Conservation (phyloP, 2,329 filamentous ascomycete species). For the Coniochaeta hoffmannii region DNA sequence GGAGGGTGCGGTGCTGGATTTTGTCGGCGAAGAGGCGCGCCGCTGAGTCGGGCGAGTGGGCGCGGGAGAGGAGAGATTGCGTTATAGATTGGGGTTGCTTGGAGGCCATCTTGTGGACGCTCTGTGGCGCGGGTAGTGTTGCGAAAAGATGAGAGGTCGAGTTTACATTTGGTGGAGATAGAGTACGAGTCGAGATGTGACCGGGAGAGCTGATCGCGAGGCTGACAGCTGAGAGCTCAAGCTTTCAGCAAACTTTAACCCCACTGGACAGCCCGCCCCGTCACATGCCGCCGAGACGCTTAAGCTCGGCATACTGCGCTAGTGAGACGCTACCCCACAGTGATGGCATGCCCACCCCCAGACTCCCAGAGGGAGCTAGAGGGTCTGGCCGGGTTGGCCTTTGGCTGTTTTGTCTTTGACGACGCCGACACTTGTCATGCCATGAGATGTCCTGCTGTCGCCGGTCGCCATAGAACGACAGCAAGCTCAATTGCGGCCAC, state of each 20-base stretch:
- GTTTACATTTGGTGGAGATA: neutral
- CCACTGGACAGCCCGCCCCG: neutral
- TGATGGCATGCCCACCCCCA: neutral
- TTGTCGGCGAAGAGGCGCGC: slow-evolving; percentile 72
- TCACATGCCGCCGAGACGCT: slow-evolving; percentile 1
- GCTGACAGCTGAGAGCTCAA: neutral
- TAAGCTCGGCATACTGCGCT: neutral
- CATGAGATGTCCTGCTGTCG: neutral
- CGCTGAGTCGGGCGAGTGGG: slow-evolving; percentile 68
- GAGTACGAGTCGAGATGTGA: neutral
- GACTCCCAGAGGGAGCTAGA: neutral
- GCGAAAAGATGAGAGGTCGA: neutral
- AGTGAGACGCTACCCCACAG: neutral
- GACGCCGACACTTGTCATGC: neutral
- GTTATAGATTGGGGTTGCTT: slow-evolving; percentile 37
- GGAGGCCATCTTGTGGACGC: neutral
- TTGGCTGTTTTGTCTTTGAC: neutral
- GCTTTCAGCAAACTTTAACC: neutral
- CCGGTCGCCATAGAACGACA: neutral
- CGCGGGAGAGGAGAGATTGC: slow-evolving; percentile 63
- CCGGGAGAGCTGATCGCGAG: neutral
- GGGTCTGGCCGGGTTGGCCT: neutral
- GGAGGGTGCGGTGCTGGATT: slow-evolving; percentile 73
- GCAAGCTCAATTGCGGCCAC: neutral
- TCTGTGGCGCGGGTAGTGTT: too few relatives aligned